Percentiles rank a stretch among this genome's conserved stretches.
Evolutionary conservation across 2,329 filamentous ascomycete species (phyloP).

Genomic region (Diaporthe aspalathi): DNA sequence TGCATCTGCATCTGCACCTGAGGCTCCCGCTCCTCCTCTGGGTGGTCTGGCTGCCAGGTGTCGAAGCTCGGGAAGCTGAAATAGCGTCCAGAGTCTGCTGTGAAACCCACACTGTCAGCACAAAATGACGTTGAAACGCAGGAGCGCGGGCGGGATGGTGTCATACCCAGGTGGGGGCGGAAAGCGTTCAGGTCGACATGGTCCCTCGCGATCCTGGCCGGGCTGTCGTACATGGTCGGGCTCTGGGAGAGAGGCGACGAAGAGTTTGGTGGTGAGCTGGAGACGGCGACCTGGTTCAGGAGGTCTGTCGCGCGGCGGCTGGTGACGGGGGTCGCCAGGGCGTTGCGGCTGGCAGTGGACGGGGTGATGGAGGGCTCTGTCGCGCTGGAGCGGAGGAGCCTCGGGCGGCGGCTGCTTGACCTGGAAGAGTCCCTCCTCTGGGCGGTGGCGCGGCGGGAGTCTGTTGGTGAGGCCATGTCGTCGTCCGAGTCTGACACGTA

Average conservation of each 20-base stretch:
- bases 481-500: constrained; percentile 38
- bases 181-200: constrained; percentile 35
- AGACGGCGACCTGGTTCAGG: constrained; percentile 65
- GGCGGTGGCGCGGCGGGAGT: constrained; percentile 47
- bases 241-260: constrained; percentile 52
- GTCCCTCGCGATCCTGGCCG: constrained; percentile 42
- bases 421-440: constrained; percentile 56
- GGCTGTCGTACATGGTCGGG: constrained; percentile 49
- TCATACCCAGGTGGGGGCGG: constrained; percentile 37
- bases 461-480: constrained; percentile 50
- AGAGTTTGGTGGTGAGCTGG: constrained; percentile 52
- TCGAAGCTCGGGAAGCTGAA: constrained; percentile 82
- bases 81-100: constrained; percentile 64
- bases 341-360: constrained; percentile 63
- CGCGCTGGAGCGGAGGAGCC: constrained; percentile 64
- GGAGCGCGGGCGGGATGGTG: neutral
- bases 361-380: constrained; percentile 70
- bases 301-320: constrained; percentile 65
- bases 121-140: constrained; percentile 37
- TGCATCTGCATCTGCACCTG: constrained; percentile 44
- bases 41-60: constrained; percentile 66
- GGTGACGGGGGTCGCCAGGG: constrained; percentile 61
- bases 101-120: constrained; percentile 38
- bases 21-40: constrained; percentile 54
- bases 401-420: constrained; percentile 58